Conservation (phyloP, 495 filamentous ascomycete species). For the Neurospora sp. region DNA sequence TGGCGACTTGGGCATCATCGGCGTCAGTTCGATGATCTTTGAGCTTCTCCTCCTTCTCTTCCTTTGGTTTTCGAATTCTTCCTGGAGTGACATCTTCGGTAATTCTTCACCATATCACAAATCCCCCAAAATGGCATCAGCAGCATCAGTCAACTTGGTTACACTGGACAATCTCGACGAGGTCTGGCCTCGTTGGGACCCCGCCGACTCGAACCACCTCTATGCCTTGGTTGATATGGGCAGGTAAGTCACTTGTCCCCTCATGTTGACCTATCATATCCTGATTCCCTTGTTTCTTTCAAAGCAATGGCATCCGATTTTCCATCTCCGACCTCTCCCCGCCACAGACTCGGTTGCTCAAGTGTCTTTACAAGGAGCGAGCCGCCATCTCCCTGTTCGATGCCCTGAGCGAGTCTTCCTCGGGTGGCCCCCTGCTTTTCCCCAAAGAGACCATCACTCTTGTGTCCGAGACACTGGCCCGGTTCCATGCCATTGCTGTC, state of each 20-base stretch:
- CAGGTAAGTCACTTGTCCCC: constrained; percentile 38
- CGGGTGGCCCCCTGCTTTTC: constrained; percentile 42
- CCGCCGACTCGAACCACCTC: constrained; percentile 31
- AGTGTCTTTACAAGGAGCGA: constrained; percentile 66
- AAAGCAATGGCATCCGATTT: constrained; percentile 90
- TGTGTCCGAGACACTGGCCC: constrained; percentile 53
- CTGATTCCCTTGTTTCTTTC: background rate
- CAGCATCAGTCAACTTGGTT: constrained; percentile 28
- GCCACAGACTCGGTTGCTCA: constrained; percentile 58
- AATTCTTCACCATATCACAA: background rate
- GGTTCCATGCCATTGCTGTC: constrained; percentile 64
- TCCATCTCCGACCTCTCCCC: constrained; percentile 73
- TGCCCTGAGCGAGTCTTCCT: constrained; percentile 45
- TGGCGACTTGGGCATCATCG: background rate
- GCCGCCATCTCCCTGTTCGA: constrained; percentile 84
- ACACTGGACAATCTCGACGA: constrained; percentile 41
- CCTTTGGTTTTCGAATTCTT: background rate
- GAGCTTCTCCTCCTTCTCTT: background rate
- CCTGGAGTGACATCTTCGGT: background rate
- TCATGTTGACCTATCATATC: background rate
- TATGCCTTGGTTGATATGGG: constrained; percentile 64
- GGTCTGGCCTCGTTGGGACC: constrained; percentile 37
- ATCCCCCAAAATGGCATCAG: constrained; percentile 9
- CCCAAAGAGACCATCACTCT: constrained; percentile 48
- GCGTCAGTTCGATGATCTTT: background rate